Conservation (phyloP, 768 basidiomycete species). For the Suillus clintonianus region DNA sequence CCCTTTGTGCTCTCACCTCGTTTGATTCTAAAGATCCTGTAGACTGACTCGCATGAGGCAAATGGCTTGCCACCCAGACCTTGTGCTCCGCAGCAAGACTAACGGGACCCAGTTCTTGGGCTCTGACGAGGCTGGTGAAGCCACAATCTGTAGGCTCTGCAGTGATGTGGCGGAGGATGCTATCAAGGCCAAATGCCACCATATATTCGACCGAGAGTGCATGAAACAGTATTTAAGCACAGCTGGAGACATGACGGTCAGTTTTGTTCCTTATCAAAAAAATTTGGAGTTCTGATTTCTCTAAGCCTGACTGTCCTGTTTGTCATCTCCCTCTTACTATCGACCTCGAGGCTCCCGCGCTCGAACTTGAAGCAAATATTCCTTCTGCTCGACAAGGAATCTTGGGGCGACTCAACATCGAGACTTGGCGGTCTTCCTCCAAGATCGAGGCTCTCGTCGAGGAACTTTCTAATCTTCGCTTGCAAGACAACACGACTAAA, state of each 20-base stretch:
- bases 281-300: too few relatives aligned
- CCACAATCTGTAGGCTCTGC: slow-evolving; percentile 91
- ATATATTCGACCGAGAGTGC: slow-evolving; percentile 95
- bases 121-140: slow-evolving; percentile 63
- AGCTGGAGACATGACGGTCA: slow-evolving; percentile 61
- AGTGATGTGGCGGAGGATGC: slow-evolving; percentile 97
- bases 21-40: slow-evolving; percentile 19
- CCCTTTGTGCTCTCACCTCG: background rate
- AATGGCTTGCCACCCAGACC: slow-evolving; percentile 94
- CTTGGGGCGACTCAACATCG: slow-evolving; percentile 83
- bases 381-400: slow-evolving; percentile 79
- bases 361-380: slow-evolving; percentile 72
- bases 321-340: slow-evolving; percentile 93
- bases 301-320: slow-evolving; percentile 88
- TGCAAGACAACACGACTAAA: slow-evolving; percentile 89
- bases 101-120: slow-evolving; percentile 64
- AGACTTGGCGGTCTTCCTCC: slow-evolving; percentile 92
- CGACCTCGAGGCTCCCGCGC: slow-evolving; percentile 90
- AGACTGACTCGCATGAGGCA: slow-evolving; percentile 95
- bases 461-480: slow-evolving; percentile 82
- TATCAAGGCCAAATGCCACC: slow-evolving; percentile 89
- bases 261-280: slow-evolving; percentile 30
- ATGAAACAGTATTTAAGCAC: slow-evolving; percentile 90
- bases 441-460: slow-evolving; percentile 97
- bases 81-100: slow-evolving; percentile 86